These are phyloP conservation scores for Dittrichia graveolens DNA, from an alignment of 129 eudicot species.

Conservation along the genomic window DNA sequence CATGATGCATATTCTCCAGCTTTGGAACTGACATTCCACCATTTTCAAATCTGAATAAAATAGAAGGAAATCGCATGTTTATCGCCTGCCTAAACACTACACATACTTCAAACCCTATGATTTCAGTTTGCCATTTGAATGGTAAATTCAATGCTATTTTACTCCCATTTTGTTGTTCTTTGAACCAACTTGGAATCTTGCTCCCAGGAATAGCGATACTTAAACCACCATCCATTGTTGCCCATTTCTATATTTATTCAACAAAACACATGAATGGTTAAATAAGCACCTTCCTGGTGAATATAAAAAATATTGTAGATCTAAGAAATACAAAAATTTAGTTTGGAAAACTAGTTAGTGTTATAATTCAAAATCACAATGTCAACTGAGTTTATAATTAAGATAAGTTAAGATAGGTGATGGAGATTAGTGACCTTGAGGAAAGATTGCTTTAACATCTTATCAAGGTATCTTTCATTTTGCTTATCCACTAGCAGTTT, in stretches of 20 bases:
- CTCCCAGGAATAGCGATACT: constrained; percentile 5
- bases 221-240: not conserved
- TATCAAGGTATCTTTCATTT: not conserved
- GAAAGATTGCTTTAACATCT: not conserved
- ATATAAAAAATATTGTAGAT: not conserved
- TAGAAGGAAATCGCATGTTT: not conserved
- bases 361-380: not conserved
- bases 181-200: constrained; percentile 15
- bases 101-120: not conserved
- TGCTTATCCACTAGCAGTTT: constrained; percentile 17
- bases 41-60: not conserved
- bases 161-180: not conserved
- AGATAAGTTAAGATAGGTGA: not conserved
- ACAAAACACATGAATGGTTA: not conserved
- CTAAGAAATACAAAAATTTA: not conserved
- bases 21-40: not conserved
- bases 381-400: not conserved
- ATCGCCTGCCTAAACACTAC: not conserved
- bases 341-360: not conserved
- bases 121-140: not conserved
- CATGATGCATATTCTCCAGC: not conserved
- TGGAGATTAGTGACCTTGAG: not conserved
- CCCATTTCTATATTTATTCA: constrained; percentile 12
- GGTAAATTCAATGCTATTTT: not conserved
- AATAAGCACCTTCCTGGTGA: not conserved